Evolutionary conservation across 2,329 filamentous ascomycete genomes (phyloP).

Genomic region (Fusarium agapanthi): DNA sequence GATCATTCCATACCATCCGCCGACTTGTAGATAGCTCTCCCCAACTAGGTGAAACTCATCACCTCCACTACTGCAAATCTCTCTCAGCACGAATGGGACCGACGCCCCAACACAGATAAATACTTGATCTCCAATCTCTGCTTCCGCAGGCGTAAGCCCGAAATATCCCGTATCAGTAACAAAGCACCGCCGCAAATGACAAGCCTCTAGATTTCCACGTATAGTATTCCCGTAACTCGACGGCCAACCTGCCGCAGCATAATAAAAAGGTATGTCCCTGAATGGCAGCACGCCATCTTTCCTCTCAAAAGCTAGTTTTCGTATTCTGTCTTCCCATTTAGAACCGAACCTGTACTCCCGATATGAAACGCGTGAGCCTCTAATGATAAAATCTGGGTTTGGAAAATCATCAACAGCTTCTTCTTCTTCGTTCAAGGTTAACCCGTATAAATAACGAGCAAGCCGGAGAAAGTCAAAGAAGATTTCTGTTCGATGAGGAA

Average conservation of each 20-base stretch:
- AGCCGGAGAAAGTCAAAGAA: neutral
- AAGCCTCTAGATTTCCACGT: neutral
- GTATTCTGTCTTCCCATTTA: neutral
- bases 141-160: neutral
- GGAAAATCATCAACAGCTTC: neutral
- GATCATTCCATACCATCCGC: neutral
- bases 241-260: neutral
- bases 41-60: neutral
- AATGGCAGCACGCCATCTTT: neutral
- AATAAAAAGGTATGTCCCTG: neutral
- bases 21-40: neutral
- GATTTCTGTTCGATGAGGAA: neutral
- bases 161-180: neutral
- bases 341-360: neutral
- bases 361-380: neutral
- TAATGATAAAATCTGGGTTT: neutral
- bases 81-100: accelerated
- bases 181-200: neutral
- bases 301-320: neutral
- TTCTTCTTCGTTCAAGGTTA: neutral
- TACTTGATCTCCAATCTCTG: neutral
- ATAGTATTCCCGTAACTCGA: neutral
- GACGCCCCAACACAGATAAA: neutral
- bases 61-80: accelerated
- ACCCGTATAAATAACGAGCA: neutral